Evolutionary conservation across 1,139 yeast genomes (phyloP).

Genomic region (Blastobotrys petasosporus): DNA sequence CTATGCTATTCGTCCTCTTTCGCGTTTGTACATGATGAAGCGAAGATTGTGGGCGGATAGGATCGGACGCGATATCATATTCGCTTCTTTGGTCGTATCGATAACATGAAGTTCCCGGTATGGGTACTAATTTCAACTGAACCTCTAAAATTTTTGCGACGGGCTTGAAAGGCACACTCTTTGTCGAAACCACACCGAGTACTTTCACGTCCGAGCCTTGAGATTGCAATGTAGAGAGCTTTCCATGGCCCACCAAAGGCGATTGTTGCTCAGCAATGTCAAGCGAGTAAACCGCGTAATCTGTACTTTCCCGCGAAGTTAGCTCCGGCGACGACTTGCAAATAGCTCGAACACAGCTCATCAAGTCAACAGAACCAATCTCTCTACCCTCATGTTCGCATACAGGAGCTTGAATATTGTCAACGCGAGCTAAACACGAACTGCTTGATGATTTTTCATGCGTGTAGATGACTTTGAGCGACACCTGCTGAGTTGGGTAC

Average conservation of each 20-base stretch:
- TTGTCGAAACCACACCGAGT: slow-evolving; percentile 21
- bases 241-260: slow-evolving; percentile 40
- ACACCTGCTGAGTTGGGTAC: slow-evolving; percentile 3
- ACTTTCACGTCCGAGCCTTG: slow-evolving; percentile 17
- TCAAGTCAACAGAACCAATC: slow-evolving; percentile 33
- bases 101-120: slow-evolving; percentile 10
- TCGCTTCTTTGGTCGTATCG: slow-evolving; percentile 1
- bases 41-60: too few relatives aligned
- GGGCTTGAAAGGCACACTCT: slow-evolving; percentile 16
- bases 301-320: slow-evolving; percentile 26
- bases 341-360: slow-evolving; percentile 30
- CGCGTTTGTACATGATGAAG: too few relatives aligned
- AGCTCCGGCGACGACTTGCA: slow-evolving; percentile 36
- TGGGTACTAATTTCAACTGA: slow-evolving; percentile 22
- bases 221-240: slow-evolving; percentile 28
- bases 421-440: slow-evolving; percentile 30
- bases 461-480: slow-evolving; percentile 35
- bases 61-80: background rate
- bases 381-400: slow-evolving; percentile 18
- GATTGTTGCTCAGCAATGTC: slow-evolving; percentile 36
- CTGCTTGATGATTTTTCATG: slow-evolving; percentile 30
- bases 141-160: slow-evolving; percentile 22
- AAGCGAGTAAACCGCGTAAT: slow-evolving; percentile 38
- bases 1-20: background rate
- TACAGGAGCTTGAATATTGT: slow-evolving; percentile 5